phyloP scores from a whole-genome alignment of 2,329 filamentous ascomycete genomes.

The Fusarium hainanense region DNA sequence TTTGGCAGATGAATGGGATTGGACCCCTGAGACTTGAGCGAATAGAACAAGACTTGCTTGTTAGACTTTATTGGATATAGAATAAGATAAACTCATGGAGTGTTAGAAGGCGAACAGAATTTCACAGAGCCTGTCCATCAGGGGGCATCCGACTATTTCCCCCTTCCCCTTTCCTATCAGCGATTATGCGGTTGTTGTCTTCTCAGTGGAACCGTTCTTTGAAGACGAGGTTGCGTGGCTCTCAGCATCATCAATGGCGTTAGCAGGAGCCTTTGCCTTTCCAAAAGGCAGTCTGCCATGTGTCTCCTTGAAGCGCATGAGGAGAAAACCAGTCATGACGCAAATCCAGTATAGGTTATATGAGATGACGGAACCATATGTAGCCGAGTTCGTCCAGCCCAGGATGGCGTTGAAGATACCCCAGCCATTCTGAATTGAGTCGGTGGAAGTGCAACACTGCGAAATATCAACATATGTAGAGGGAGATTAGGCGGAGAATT shows the following conservation, averaged over 20 bases:
- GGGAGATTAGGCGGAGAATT: fast-evolving
- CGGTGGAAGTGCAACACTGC: conserved; percentile 78
- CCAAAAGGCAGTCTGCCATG: conserved; percentile 62
- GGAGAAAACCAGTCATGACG: conserved; percentile 75
- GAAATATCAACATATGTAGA: background rate
- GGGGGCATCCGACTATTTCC: background rate
- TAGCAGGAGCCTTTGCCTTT: conserved; percentile 48
- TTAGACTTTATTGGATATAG: conserved; percentile 26
- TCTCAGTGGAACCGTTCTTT: conserved; percentile 45
- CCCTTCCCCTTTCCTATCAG: background rate
- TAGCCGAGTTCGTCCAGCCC: conserved; percentile 90
- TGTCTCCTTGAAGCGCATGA: conserved; percentile 74
- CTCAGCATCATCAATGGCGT: conserved; percentile 40
- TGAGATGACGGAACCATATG: conserved; percentile 85
- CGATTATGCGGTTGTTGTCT: conserved; percentile 40
- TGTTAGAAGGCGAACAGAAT: conserved; percentile 21
- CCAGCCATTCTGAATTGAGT: conserved; percentile 82
- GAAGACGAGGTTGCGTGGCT: conserved; percentile 43
- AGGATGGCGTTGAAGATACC: conserved; percentile 88
- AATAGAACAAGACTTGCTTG: conserved; percentile 25
- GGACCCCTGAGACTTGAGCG: conserved; percentile 62
- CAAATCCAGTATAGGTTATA: conserved; percentile 90
- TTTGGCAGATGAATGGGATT: conserved; percentile 68
- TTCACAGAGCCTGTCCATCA: conserved; percentile 5
- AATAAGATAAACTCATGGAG: conserved; percentile 36